Conservation (phyloP, 2,329 filamentous ascomycete genomes). For the Spiromastix sp. region DNA sequence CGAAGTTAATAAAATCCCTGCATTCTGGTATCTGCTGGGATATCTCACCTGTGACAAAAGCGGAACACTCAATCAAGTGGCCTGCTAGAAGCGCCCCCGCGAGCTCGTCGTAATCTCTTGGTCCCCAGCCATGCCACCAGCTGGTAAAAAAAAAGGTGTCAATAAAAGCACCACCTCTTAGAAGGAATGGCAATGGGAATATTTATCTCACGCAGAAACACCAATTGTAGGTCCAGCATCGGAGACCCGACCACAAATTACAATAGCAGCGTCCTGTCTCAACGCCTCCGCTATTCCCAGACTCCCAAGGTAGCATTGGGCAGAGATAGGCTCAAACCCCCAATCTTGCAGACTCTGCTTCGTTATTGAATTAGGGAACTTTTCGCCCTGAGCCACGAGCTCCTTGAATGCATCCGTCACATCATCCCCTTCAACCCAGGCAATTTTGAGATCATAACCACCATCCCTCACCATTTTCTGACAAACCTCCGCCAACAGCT, state of each 20-base stretch:
- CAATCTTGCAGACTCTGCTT: conserved; percentile 11
- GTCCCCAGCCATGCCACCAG: conserved; percentile 24
- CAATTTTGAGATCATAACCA: conserved; percentile 24
- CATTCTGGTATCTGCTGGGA: not conserved
- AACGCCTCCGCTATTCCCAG: conserved; percentile 24
- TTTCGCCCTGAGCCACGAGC: conserved; percentile 17
- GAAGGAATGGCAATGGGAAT: not conserved
- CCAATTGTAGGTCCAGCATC: conserved; percentile 27
- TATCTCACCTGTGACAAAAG: conserved; percentile 11
- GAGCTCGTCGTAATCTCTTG: conserved; percentile 17
- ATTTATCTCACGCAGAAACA: conserved; percentile 4
- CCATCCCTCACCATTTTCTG: conserved; percentile 20
- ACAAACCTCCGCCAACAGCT: conserved; percentile 13
- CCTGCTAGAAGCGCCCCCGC: conserved; percentile 20
- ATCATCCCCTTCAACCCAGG: conserved; percentile 32
- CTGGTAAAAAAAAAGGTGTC: conserved; percentile 9
- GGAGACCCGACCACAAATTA: conserved; percentile 32
- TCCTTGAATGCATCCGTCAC: conserved; percentile 22
- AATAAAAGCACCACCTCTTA: not conserved
- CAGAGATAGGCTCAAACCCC: conserved; percentile 12
- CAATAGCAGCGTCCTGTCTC: conserved; percentile 29
- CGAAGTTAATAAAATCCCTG: too few species aligned
- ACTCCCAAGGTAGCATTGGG: conserved; percentile 20
- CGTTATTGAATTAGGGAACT: conserved; percentile 14
- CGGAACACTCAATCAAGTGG: conserved; percentile 20